Evolutionary conservation across 768 basidiomycete genomes (phyloP).

Genomic region (Lactifluus volemus): DNA sequence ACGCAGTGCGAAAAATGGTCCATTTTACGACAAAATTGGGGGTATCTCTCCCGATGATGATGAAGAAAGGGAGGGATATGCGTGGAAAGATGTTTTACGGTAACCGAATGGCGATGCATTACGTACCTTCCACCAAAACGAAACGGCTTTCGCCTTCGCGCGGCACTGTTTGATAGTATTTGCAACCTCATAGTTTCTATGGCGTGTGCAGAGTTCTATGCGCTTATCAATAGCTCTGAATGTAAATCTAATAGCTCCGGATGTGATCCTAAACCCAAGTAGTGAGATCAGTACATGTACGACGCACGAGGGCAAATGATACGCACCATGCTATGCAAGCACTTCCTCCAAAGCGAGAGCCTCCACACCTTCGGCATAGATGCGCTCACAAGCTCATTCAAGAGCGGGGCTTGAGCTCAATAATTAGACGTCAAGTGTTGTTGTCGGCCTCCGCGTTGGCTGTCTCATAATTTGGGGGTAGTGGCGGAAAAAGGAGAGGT

Average conservation of each 20-base stretch:
- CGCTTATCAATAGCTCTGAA: constrained; percentile 75
- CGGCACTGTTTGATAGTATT: constrained; percentile 54
- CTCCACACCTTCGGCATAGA: constrained; percentile 97
- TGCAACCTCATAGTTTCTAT: constrained; percentile 58
- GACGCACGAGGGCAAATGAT: neutral
- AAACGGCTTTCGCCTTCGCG: constrained; percentile 66
- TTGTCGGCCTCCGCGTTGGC: constrained; percentile 44
- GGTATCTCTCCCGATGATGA: constrained; percentile 26
- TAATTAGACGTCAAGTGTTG: constrained; percentile 67
- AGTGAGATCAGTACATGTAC: constrained; percentile 1
- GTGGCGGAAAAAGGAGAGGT: constrained; percentile 14
- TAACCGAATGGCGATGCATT: constrained; percentile 23
- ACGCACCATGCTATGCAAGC: constrained; percentile 66
- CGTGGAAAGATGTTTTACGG: constrained; percentile 17
- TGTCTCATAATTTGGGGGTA: constrained; percentile 21
- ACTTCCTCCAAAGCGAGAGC: constrained; percentile 81
- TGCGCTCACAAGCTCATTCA: constrained; percentile 52
- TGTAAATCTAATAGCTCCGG: constrained; percentile 82
- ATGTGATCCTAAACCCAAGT: constrained; percentile 51
- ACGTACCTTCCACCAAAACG: constrained; percentile 71
- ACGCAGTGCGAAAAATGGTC: constrained; percentile 8
- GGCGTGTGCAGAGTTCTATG: constrained; percentile 65
- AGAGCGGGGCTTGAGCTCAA: constrained; percentile 85
- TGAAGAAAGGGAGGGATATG: constrained; percentile 26
- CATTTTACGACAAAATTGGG: constrained; percentile 19